phyloP scores from a whole-genome alignment of 2,329 filamentous ascomycete species.

The Nothopassalora personata region DNA sequence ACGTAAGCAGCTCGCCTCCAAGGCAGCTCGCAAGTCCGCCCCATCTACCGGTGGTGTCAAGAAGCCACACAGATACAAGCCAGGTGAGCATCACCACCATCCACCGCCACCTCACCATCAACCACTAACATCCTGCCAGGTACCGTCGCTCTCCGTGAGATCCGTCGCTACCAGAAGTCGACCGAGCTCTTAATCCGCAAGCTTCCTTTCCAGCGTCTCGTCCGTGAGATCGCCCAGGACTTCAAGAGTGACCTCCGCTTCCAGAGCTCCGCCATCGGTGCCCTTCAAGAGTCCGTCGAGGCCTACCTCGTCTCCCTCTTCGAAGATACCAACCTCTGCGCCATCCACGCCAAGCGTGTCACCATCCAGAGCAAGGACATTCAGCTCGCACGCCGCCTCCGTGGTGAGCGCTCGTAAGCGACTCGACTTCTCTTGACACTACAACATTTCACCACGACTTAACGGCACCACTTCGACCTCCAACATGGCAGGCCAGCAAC shows the following conservation, averaged over 20 bases:
- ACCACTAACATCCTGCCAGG: constrained; percentile 42
- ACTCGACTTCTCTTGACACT: constrained; percentile 15
- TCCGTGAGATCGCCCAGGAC: constrained; percentile 66
- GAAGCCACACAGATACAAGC: constrained; percentile 53
- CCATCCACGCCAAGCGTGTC: constrained; percentile 92
- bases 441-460: constrained; percentile 15
- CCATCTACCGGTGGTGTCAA: constrained; percentile 78
- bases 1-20: constrained; percentile 97
- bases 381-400: constrained; percentile 66
- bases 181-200: constrained; percentile 82
- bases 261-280: constrained; percentile 92
- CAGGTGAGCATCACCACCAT: constrained; percentile 33
- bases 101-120: constrained; percentile 14
- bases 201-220: constrained; percentile 73
- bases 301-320: constrained; percentile 96
- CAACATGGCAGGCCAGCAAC: constrained; percentile 14
- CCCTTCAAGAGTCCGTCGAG: constrained; percentile 91
- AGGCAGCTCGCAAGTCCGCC: constrained; percentile 97
- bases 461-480: constrained; percentile 26
- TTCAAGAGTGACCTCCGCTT: constrained; percentile 72
- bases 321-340: constrained; percentile 91
- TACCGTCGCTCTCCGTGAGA: constrained; percentile 85
- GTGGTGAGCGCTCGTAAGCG: constrained; percentile 50
- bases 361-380: constrained; percentile 94
- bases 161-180: constrained; percentile 80